Conservation (phyloP, 371 early-diverging fungal genomes). For the Entomophthora muscae region DNA sequence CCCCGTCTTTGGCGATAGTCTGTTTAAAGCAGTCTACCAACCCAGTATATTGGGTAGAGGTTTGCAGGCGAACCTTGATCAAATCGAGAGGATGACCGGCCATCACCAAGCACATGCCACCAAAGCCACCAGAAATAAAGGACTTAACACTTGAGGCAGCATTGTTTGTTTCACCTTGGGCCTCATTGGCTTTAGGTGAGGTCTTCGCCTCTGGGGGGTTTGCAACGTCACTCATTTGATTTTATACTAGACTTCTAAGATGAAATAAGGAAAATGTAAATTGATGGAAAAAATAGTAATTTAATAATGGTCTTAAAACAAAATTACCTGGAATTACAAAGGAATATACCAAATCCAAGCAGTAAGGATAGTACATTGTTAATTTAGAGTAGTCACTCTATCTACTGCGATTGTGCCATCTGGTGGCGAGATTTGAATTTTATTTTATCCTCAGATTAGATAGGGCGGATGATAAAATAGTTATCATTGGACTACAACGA, state of each 20-base stretch:
- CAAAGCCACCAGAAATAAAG: constrained; percentile 88
- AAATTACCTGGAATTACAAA: no score
- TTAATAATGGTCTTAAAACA: no score
- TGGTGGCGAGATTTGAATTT: no score
- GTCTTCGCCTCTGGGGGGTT: neutral
- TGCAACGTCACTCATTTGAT: neutral
- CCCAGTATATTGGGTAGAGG: constrained; percentile 69
- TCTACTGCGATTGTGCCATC: no score
- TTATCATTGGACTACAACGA: no score
- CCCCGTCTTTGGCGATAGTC: constrained; percentile 74
- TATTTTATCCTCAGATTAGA: no score
- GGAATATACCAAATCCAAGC: no score
- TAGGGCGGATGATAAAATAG: no score
- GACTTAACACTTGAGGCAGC: constrained; percentile 43
- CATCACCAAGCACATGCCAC: constrained; percentile 46
- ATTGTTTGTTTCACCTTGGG: neutral
- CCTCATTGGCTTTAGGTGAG: neutral
- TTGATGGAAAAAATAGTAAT: no score
- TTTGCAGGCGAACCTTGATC: constrained; percentile 85
- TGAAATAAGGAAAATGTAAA: neutral
- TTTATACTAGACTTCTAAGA: neutral
- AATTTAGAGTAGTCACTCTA: no score
- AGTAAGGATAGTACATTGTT: no score
- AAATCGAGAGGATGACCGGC: constrained; percentile 72
- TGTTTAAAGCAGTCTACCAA: constrained; percentile 76